These are phyloP conservation scores for Psilocybe subaeruginosa DNA, from an alignment of 768 basidiomycete genomes.

Conservation along the genomic window DNA sequence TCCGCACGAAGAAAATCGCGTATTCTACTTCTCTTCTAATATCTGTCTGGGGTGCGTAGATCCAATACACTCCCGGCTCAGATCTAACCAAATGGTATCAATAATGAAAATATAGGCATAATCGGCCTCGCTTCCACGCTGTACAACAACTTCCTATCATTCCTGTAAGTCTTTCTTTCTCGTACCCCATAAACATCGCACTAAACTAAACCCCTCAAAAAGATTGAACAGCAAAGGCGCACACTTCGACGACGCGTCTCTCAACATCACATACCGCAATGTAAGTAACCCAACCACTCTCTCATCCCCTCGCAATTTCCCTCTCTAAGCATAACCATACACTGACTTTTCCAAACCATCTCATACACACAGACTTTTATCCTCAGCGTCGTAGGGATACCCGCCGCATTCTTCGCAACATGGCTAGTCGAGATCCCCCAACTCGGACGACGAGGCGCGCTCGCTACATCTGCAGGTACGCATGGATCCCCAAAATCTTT, in stretches of 20 bases:
- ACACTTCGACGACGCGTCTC: constrained; percentile 64
- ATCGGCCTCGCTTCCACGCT: constrained; percentile 79
- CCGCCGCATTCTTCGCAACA: constrained; percentile 70
- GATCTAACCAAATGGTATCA: not conserved
- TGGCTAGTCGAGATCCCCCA: constrained; percentile 66
- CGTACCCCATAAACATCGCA: not conserved
- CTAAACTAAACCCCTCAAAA: no score
- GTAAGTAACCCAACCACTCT: constrained; percentile 31
- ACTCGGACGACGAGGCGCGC: constrained; percentile 67
- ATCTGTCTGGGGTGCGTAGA: constrained; percentile 44
- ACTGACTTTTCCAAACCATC: not conserved
- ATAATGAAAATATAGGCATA: constrained; percentile 42
- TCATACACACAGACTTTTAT: constrained; percentile 58
- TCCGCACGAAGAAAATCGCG: constrained; percentile 65
- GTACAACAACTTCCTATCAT: constrained; percentile 49
- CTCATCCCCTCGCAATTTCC: no score
- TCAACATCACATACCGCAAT: constrained; percentile 74
- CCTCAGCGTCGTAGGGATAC: constrained; percentile 64
- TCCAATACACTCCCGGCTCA: no score
- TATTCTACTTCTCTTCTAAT: constrained; percentile 68
- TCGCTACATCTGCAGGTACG: constrained; percentile 64
- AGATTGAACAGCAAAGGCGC: constrained; percentile 67
- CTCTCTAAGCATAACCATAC: not conserved
- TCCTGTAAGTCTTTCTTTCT: constrained; percentile 15
- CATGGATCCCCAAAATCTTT: no score